phyloP scores from a whole-genome alignment of 1,284 basidiomycete genomes.

The Anthracocystis walkeri region DNA sequence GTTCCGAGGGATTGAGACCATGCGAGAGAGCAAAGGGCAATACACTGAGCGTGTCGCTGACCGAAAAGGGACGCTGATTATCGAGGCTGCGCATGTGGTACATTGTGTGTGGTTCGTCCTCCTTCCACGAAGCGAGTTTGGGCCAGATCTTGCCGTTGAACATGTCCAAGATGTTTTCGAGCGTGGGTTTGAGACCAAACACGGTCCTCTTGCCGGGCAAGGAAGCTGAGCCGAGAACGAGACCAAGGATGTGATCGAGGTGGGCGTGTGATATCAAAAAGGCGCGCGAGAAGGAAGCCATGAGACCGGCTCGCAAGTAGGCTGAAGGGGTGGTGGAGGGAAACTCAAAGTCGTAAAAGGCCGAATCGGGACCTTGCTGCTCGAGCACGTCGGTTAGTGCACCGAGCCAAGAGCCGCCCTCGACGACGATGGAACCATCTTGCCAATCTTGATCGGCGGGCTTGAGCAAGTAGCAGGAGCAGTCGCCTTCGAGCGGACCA shows the following conservation, averaged over 20 bases:
- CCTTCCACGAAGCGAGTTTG: constrained; percentile 80
- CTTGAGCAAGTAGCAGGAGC: constrained; percentile 70
- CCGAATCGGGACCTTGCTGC: constrained; percentile 53
- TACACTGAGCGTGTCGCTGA: constrained; percentile 50
- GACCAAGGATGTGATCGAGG: constrained; percentile 81
- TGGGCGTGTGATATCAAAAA: constrained; percentile 81
- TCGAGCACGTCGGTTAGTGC: constrained; percentile 61
- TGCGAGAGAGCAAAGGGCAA: constrained; percentile 60
- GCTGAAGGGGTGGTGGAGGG: constrained; percentile 46
- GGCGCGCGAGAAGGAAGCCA: constrained; percentile 60
- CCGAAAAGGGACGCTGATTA: constrained; percentile 36
- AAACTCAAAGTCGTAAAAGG: constrained; percentile 60
- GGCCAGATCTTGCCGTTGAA: constrained; percentile 86
- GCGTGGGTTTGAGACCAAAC: constrained; percentile 75
- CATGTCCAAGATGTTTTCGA: constrained; percentile 78
- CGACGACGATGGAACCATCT: constrained; percentile 67
- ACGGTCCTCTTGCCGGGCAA: constrained; percentile 78
- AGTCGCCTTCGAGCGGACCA: constrained; percentile 70
- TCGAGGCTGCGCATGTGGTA: constrained; percentile 65
- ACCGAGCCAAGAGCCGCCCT: constrained; percentile 68
- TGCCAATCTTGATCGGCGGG: constrained; percentile 64
- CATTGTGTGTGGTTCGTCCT: constrained; percentile 67
- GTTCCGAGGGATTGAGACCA: constrained; percentile 55
- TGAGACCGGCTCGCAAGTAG: constrained; percentile 57
- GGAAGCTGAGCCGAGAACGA: constrained; percentile 81